phyloP scores from a whole-genome alignment of 1,139 yeast species.

The Suhomyces panamericanus region DNA sequence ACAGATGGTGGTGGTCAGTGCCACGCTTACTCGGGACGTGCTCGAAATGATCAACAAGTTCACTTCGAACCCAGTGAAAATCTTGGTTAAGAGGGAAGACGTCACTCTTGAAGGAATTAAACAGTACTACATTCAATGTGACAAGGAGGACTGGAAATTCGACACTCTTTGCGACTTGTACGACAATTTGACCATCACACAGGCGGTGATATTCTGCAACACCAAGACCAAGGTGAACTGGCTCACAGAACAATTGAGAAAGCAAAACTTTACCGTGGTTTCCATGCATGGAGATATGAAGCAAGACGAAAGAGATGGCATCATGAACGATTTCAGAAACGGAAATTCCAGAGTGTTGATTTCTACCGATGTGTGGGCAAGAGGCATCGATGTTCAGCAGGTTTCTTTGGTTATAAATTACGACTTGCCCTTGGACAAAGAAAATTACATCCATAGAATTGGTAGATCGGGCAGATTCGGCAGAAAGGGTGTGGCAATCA shows the following conservation, averaged over 20 bases:
- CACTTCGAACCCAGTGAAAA: constrained; percentile 87
- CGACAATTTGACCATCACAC: constrained; percentile 92
- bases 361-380: constrained; percentile 96
- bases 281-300: constrained; percentile 98
- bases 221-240: constrained; percentile 91
- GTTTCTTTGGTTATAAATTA: constrained; percentile 93
- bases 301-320: constrained; percentile 84
- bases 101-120: constrained; percentile 86
- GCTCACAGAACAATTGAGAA: constrained; percentile 75
- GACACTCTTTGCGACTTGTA: constrained; percentile 91
- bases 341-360: constrained; percentile 83
- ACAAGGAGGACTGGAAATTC: constrained; percentile 92
- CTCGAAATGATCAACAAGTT: constrained; percentile 83
- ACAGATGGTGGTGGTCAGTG: constrained; percentile 93
- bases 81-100: constrained; percentile 87
- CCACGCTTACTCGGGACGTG: constrained; percentile 85
- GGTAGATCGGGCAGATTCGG: constrained; percentile 97
- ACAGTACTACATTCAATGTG: constrained; percentile 84
- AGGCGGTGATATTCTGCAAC: constrained; percentile 94
- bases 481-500: constrained; percentile 92
- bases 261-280: constrained; percentile 83
- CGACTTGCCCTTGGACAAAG: constrained; percentile 82
- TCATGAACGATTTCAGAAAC: constrained; percentile 83
- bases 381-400: constrained; percentile 97
- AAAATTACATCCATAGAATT: constrained; percentile 89